A percentile compares a stretch with the other conserved stretches of the same genome.
Conservation (phyloP, 352 stramenopile genomes). For the Globisporangium acanthophoron region DNA sequence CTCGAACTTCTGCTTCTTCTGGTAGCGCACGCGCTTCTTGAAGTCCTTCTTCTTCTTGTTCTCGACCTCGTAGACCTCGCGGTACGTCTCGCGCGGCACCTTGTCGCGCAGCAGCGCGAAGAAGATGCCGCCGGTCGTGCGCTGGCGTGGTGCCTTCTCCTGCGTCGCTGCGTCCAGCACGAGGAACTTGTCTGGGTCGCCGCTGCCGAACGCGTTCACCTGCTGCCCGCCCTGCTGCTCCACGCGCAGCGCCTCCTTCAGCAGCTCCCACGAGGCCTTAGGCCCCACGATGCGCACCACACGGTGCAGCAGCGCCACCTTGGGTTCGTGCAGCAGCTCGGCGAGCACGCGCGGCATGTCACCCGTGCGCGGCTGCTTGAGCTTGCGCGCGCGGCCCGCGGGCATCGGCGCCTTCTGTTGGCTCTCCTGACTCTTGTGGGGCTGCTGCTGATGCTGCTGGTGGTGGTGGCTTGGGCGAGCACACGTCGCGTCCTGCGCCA, state of each 20-base stretch:
- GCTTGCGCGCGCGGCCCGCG: conserved; percentile 21
- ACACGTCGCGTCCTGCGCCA: neutral
- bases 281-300: conserved; percentile 63
- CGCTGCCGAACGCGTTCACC: conserved; percentile 46
- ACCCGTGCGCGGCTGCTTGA: conserved; percentile 42
- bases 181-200: conserved; percentile 44
- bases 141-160: conserved; percentile 42
- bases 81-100: conserved; percentile 63
- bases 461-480: neutral
- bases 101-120: conserved; percentile 59
- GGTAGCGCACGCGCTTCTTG: conserved; percentile 47
- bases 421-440: neutral
- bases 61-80: conserved; percentile 72
- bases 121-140: conserved; percentile 66
- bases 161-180: conserved; percentile 29
- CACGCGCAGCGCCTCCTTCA: conserved; percentile 60
- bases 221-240: conserved; percentile 51
- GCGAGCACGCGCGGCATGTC: conserved; percentile 54
- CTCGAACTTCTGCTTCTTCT: conserved; percentile 55
- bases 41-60: conserved; percentile 67
- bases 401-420: neutral
- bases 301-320: conserved; percentile 61
- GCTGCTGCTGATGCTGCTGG: conserved; percentile 5
- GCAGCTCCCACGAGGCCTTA: conserved; percentile 51
- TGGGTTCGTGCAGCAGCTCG: conserved; percentile 58